Conservation (phyloP, 495 filamentous ascomycete genomes). For the Annulohypoxylon moriforme region DNA sequence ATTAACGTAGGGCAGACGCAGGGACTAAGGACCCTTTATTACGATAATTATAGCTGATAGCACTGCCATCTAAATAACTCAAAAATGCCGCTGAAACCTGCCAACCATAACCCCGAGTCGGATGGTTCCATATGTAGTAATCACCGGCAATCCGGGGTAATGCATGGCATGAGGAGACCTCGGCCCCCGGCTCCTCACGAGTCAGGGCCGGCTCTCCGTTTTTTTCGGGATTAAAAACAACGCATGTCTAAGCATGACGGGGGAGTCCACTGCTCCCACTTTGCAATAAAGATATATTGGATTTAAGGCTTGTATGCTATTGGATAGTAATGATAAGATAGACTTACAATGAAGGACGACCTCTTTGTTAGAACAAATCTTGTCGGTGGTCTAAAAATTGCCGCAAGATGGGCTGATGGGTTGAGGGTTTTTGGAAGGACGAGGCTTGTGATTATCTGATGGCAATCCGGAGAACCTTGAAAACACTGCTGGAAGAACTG, state of each 20-base stretch:
- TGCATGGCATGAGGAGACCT: conserved; percentile 36
- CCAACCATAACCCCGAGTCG: conserved; percentile 3
- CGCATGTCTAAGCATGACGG: background rate
- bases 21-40: conserved; percentile 27
- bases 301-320: background rate
- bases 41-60: conserved; percentile 13
- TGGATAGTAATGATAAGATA: conserved; percentile 5
- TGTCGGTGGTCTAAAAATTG: conserved; percentile 30
- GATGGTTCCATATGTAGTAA: conserved; percentile 29
- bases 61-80: background rate
- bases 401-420: conserved; percentile 24
- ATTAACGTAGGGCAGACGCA: conserved; percentile 13
- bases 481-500: background rate
- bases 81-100: conserved; percentile 12
- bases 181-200: conserved; percentile 41
- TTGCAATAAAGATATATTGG: background rate
- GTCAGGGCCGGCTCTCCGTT: conserved; percentile 23
- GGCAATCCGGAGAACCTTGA: conserved; percentile 7
- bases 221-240: conserved; percentile 13
- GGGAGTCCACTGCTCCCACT: conserved; percentile 2
- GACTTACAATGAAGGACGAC: conserved; percentile 27
- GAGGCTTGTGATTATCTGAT: conserved; percentile 26
- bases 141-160: conserved; percentile 37
- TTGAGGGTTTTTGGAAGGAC: conserved; percentile 37
- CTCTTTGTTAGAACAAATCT: background rate